These are phyloP conservation scores for Debaryomyces sp. DNA, from an alignment of 1,139 yeast species.

Conservation along the genomic window DNA sequence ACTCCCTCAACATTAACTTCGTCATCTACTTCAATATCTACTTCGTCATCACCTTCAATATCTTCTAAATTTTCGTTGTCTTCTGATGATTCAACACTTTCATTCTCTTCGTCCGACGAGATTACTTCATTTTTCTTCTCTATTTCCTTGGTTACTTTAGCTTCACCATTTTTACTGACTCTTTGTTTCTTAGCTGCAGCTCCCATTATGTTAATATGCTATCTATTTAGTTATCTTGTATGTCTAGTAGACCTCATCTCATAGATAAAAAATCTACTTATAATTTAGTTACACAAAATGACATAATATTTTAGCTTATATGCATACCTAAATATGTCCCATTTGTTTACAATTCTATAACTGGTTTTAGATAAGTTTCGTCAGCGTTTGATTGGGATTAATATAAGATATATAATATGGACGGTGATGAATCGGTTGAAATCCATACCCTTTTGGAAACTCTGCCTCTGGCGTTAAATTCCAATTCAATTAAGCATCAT, in stretches of 20 bases:
- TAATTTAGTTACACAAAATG: neutral
- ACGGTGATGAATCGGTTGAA: neutral
- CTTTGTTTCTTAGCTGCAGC: conserved; percentile 23
- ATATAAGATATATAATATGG: neutral
- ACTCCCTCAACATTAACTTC: conserved; percentile 15
- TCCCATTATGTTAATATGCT: conserved; percentile 14
- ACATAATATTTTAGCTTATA: neutral
- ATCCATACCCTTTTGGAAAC: neutral
- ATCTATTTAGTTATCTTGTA: neutral
- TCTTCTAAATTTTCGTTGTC: conserved; percentile 7
- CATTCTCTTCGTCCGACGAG: neutral
- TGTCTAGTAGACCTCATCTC: conserved; percentile 4
- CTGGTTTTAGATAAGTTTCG: conserved; percentile 3
- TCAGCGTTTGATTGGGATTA: neutral
- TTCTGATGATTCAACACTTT: neutral
- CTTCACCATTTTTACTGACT: conserved; percentile 12
- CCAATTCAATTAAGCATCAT: neutral
- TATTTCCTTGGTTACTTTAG: conserved; percentile 11
- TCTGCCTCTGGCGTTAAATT: neutral
- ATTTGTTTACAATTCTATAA: conserved; percentile 5
- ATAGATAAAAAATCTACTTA: conserved; percentile 1
- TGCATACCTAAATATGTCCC: neutral
- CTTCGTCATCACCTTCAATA: conserved; percentile 14
- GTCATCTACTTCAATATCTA: conserved; percentile 12
- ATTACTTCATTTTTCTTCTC: conserved; percentile 2